Percentiles rank a stretch among this genome's conserved stretches.
Evolutionary conservation across 345 rosid genomes (phyloP).

Genomic region (Noccaea caerulescens): DNA sequence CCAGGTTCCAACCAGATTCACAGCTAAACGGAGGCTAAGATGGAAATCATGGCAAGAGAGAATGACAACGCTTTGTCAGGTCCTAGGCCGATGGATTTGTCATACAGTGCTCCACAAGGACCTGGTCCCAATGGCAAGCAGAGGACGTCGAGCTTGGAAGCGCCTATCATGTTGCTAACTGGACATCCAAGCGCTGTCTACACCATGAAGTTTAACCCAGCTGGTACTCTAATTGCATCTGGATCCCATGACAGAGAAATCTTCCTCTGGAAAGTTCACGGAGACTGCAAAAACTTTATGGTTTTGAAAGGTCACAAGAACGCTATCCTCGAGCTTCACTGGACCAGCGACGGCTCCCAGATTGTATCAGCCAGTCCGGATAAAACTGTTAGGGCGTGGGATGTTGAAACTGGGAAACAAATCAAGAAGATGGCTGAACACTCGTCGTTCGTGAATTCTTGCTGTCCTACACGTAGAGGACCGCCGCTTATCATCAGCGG

Average conservation of each 20-base stretch:
- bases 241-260: slow-evolving; percentile 97
- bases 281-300: slow-evolving; percentile 96
- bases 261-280: slow-evolving; percentile 85
- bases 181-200: slow-evolving; percentile 91
- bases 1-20: slow-evolving; percentile 6
- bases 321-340: slow-evolving; percentile 89
- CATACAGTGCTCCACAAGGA: slow-evolving; percentile 59
- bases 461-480: slow-evolving; percentile 91
- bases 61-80: slow-evolving; percentile 68
- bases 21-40: slow-evolving; percentile 37
- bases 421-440: slow-evolving; percentile 98
- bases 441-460: slow-evolving; percentile 86
- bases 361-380: slow-evolving; percentile 94
- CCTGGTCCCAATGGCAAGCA: slow-evolving; percentile 55
- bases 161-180: slow-evolving; percentile 84
- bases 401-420: slow-evolving; percentile 90
- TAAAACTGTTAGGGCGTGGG: slow-evolving; percentile 93
- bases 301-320: slow-evolving; percentile 95
- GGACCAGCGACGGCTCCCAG: slow-evolving; percentile 92
- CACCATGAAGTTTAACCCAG: slow-evolving; percentile 90
- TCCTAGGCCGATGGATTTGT: slow-evolving; percentile 94
- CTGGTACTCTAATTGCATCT: slow-evolving; percentile 84
- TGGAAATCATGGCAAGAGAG: slow-evolving; percentile 64
- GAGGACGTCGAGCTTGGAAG: slow-evolving; percentile 83
- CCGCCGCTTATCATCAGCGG: slow-evolving; percentile 93